Conservation (phyloP, 768 basidiomycete species). For the Leccinum ochraceum region DNA sequence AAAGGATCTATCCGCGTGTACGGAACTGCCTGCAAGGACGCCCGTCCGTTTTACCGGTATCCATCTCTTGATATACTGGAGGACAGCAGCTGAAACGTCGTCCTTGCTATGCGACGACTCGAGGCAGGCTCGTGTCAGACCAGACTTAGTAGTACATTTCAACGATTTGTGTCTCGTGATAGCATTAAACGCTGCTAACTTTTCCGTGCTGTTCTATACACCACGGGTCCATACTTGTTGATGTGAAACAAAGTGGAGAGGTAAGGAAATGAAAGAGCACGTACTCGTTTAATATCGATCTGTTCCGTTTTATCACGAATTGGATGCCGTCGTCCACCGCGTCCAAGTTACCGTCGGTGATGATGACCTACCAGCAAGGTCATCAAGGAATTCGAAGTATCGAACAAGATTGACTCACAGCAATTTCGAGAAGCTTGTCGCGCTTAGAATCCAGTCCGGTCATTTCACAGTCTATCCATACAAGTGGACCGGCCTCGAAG, state of each 20-base stretch:
- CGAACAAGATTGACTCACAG: conserved; percentile 35
- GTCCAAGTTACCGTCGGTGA: conserved; percentile 84
- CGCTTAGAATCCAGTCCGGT: conserved; percentile 69
- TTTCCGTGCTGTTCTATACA: conserved; percentile 79
- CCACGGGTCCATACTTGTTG: conserved; percentile 81
- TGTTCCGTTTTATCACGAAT: conserved; percentile 74
- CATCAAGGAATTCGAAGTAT: neutral
- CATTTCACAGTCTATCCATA: conserved; percentile 89
- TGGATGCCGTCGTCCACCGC: conserved; percentile 79
- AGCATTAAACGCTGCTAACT: conserved; percentile 40
- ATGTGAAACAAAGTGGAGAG: neutral
- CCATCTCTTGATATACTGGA: conserved; percentile 84
- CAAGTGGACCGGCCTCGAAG: conserved; percentile 19
- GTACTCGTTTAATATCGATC: conserved; percentile 66
- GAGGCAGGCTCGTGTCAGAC: conserved; percentile 79
- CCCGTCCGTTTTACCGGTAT: conserved; percentile 63
- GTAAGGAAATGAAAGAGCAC: conserved; percentile 18
- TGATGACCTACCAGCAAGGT: conserved; percentile 59
- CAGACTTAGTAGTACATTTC: conserved; percentile 52
- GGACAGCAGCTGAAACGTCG: conserved; percentile 58
- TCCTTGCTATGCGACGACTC: conserved; percentile 64
- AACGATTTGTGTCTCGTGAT: neutral
- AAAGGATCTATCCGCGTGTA: conserved; percentile 79
- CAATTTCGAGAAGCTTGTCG: conserved; percentile 81
- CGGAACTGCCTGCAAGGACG: conserved; percentile 85